Conservation (phyloP, 345 rosid species). For the Hypericum androsaemum region DNA sequence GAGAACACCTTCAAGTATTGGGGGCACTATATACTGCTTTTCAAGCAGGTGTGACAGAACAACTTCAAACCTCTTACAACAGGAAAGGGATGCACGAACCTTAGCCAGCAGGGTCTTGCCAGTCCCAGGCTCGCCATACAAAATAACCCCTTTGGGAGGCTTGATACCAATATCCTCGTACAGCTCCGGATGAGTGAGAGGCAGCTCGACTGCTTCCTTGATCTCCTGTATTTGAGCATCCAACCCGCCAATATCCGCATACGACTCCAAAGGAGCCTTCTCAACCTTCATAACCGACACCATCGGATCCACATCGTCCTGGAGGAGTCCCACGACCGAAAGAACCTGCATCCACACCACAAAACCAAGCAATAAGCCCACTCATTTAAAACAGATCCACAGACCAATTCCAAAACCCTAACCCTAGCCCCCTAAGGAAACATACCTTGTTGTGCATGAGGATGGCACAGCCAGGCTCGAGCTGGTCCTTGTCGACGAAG, state of each 20-base stretch:
- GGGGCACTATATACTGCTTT: too few species aligned
- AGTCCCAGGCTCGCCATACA: conserved; percentile 17
- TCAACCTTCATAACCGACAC: conserved; percentile 31
- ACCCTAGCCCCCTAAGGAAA: neutral
- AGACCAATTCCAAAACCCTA: neutral
- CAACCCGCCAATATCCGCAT: conserved; percentile 28
- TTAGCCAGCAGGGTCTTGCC: conserved; percentile 16
- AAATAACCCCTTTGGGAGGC: conserved; percentile 14
- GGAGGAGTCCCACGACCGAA: conserved; percentile 29
- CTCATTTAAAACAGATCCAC: neutral
- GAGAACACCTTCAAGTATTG: too few species aligned
- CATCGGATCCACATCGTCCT: conserved; percentile 31
- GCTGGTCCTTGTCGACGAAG: conserved; percentile 29
- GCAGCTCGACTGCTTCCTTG: conserved; percentile 22
- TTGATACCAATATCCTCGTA: conserved; percentile 15
- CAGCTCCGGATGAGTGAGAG: conserved; percentile 14
- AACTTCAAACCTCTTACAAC: neutral
- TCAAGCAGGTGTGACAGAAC: too few species aligned
- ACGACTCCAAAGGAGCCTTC: conserved; percentile 29
- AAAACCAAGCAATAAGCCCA: neutral
- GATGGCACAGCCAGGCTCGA: conserved; percentile 32
- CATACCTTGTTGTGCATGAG: conserved; percentile 29
- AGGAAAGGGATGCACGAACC: neutral
- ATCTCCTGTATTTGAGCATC: conserved; percentile 32
- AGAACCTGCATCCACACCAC: conserved; percentile 11